Percentiles rank a stretch among this genome's conserved stretches.
phyloP scores from a whole-genome alignment of 148 eudicot species.

The Rhododendron williamsianum region DNA sequence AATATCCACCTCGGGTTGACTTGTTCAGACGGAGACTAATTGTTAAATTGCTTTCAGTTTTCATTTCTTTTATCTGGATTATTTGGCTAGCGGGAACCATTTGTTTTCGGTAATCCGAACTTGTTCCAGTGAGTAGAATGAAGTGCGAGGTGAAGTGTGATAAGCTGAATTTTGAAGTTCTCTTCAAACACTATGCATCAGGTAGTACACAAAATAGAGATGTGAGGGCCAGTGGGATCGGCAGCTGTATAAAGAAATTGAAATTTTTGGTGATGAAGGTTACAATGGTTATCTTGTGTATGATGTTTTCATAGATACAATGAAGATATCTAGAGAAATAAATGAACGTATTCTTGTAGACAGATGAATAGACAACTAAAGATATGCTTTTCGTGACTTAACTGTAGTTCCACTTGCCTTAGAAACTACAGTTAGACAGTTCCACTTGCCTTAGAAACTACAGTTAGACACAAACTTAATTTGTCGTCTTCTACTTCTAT shows the following conservation, averaged over 20 bases:
- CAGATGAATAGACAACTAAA: background rate
- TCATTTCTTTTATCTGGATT: background rate
- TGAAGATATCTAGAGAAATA: background rate
- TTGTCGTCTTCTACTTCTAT: constrained; percentile 6
- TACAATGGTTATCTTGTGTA: background rate
- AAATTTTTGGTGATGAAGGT: background rate
- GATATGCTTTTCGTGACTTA: background rate
- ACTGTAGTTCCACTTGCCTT: background rate
- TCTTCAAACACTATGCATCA: background rate
- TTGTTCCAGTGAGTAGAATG: background rate
- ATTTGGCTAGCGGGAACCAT: background rate
- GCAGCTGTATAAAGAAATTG: background rate
- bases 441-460: background rate
- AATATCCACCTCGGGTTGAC: background rate
- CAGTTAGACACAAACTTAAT: background rate
- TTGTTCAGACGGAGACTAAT: background rate
- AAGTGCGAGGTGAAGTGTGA: background rate
- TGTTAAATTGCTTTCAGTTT: constrained; percentile 4
- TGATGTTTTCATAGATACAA: background rate
- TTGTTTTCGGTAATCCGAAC: background rate
- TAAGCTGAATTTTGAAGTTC: background rate
- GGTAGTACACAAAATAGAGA: background rate
- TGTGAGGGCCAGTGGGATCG: background rate
- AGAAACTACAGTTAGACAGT: background rate
- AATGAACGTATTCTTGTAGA: background rate